Evolutionary conservation across 1,139 yeast genomes (phyloP), one percentile per base, ranked within the genome.

Genomic region (Eremothecium cymbalariae): DNA sequence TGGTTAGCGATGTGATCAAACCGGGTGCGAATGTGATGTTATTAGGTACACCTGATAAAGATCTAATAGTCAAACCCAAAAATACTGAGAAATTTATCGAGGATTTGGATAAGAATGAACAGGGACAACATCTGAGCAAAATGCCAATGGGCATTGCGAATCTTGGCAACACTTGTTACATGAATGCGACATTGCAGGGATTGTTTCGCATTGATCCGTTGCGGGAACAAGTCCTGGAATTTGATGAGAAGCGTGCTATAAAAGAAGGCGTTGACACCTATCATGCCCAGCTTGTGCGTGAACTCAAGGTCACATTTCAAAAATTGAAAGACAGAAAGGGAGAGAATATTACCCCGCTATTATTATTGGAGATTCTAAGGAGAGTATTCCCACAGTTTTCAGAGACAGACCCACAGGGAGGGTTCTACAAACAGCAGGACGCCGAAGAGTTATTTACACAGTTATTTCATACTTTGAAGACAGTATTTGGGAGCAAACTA

Each of bases 371-470:
- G 24, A 62, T 74, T 24, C 66, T 83, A 43, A 72, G 90, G 60
- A 65, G 67, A 37, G 63, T 68, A 14, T 83, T 74, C 52, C 96
- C 97, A 1, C 97, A 93, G 61, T 90, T 93, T 61, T 84, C 82
- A 28, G 96, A 90, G 55, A 68, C 72, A 45, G 72, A 65, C 41
- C 55, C 73, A 33, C 69, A 70, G 33, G 64, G 67, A 37, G 96
- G 96, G 1, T 67, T 71, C 40, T 82, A 72, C 56, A 86, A 83
- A 57, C 98, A 90, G 63, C 99, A 90, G 60, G 99, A 90, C 65
- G 98, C 98, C 0, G 99, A 90, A 62, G 99, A 90, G 57, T 83
- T 93, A 17, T 86, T 77, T 63, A 79, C 95, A 9, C 93, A 83
- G 55, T 69, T 90, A 38, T 62, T 88, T 44, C 63, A 67, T 30